Evolutionary conservation across 164 flowering plant species (phyloP).

Genomic region (Aristolochia contorta): DNA sequence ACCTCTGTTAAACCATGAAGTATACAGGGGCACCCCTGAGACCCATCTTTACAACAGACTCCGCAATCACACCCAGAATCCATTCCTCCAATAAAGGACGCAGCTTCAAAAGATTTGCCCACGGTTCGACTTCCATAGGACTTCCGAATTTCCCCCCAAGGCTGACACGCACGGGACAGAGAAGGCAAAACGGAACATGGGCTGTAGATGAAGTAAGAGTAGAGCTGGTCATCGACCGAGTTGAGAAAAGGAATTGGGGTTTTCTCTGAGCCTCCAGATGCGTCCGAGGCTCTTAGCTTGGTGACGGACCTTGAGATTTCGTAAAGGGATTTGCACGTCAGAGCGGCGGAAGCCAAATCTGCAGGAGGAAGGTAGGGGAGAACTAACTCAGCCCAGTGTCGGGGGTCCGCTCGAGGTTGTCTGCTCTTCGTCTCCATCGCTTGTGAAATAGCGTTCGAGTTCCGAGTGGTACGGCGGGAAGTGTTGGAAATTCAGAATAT

Average conservation of each 20-base stretch:
- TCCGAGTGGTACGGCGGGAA: too few species aligned
- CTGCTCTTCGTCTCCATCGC: too few species aligned
- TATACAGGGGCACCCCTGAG: conserved; percentile 30
- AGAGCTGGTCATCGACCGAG: conserved; percentile 39
- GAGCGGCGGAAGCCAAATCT: conserved; percentile 49
- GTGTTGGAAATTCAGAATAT: too few species aligned
- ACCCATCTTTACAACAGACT: conserved; percentile 21
- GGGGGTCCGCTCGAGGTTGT: too few species aligned
- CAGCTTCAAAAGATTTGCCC: not conserved
- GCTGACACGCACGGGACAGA: conserved; percentile 18
- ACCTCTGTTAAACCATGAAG: conserved; percentile 10
- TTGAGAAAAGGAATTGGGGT: conserved; percentile 59
- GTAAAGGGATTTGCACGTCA: conserved; percentile 50
- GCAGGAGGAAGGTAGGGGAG: conserved; percentile 52
- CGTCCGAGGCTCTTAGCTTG: conserved; percentile 46
- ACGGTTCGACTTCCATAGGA: conserved; percentile 1
- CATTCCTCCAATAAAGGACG: conserved; percentile 10
- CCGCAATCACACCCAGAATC: conserved; percentile 48
- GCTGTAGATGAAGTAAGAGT: conserved; percentile 68
- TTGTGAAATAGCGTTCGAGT: too few species aligned
- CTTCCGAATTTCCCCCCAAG: conserved; percentile 43
- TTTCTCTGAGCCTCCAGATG: conserved; percentile 52
- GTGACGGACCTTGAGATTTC: conserved; percentile 38
- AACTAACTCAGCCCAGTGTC: conserved; percentile 33
- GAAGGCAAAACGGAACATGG: conserved; percentile 28